Evolutionary conservation across 2,329 filamentous ascomycete species (phyloP).

Genomic region (Ilyonectria robusta): DNA sequence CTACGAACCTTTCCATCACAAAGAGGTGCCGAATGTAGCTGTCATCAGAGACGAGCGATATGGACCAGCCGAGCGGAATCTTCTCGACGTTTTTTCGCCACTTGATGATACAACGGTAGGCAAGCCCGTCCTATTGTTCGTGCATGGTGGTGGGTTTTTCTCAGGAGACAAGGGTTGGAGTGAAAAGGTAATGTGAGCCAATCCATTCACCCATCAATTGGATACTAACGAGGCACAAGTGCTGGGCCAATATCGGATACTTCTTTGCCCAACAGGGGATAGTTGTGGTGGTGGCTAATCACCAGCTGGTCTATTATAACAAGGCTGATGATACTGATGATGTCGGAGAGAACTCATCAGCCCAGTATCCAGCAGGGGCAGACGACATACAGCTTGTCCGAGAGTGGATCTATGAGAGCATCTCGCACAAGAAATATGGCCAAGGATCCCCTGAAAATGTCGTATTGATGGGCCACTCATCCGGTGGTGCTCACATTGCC

Average conservation of each 20-base stretch:
- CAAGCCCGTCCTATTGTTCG: conserved; percentile 4
- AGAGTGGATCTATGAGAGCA: conserved; percentile 34
- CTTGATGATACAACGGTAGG: background rate
- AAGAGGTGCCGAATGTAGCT: background rate
- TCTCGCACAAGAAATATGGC: conserved; percentile 26
- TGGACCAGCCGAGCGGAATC: conserved; percentile 9
- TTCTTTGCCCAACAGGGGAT: conserved; percentile 29
- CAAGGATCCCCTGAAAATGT: conserved; percentile 28
- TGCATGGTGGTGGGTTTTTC: conserved; percentile 25
- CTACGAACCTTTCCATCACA: conserved; percentile 1
- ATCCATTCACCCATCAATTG: background rate
- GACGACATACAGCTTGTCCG: conserved; percentile 33
- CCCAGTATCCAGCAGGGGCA: conserved; percentile 31
- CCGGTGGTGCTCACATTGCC: conserved; percentile 33
- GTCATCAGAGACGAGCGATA: conserved; percentile 4
- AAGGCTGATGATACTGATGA: background rate
- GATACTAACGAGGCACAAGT: conserved; percentile 12
- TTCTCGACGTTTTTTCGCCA: conserved; percentile 5
- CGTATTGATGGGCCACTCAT: conserved; percentile 35
- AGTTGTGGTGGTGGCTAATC: conserved; percentile 29
- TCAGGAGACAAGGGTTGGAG: conserved; percentile 31
- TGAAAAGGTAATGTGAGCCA: conserved; percentile 14
- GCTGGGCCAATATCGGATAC: conserved; percentile 33
- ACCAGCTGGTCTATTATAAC: conserved; percentile 30
- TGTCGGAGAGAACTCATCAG: background rate